phyloP scores from a whole-genome alignment of 2,329 filamentous ascomycete species.

The Scopulariopsis brevicaulis region DNA sequence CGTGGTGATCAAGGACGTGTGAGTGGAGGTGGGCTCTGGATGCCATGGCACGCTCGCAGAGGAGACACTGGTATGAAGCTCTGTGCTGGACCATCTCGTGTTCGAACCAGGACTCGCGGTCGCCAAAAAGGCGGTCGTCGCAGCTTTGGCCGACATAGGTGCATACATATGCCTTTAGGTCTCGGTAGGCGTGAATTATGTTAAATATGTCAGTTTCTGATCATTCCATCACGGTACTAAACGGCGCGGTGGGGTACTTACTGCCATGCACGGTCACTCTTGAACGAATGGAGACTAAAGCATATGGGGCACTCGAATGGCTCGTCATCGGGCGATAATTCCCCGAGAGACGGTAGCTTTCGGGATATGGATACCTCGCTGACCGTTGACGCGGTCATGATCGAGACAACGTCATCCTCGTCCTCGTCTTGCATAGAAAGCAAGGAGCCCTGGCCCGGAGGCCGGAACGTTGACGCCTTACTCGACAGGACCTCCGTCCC shows the following conservation, averaged over 20 bases:
- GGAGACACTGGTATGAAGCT: neutral
- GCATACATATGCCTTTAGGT: neutral
- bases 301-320: conserved; percentile 4
- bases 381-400: neutral
- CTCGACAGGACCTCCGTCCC: neutral
- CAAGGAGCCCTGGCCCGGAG: neutral
- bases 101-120: conserved; percentile 1
- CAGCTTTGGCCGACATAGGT: neutral
- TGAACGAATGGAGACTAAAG: conserved; percentile 7
- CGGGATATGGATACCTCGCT: neutral
- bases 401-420: neutral
- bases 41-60: neutral
- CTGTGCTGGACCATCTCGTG: conserved; percentile 1
- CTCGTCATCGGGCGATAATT: neutral
- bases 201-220: neutral
- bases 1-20: neutral
- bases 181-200: neutral
- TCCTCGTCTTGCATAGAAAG: neutral
- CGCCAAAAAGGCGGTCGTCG: neutral
- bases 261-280: conserved; percentile 7
- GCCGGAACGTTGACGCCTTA: conserved; percentile 3
- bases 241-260: neutral
- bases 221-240: neutral
- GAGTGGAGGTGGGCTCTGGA: neutral
- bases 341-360: neutral